Base-by-base conservation (phyloP, 768 basidiomycete genomes). In the Mycena rosella region DNA sequence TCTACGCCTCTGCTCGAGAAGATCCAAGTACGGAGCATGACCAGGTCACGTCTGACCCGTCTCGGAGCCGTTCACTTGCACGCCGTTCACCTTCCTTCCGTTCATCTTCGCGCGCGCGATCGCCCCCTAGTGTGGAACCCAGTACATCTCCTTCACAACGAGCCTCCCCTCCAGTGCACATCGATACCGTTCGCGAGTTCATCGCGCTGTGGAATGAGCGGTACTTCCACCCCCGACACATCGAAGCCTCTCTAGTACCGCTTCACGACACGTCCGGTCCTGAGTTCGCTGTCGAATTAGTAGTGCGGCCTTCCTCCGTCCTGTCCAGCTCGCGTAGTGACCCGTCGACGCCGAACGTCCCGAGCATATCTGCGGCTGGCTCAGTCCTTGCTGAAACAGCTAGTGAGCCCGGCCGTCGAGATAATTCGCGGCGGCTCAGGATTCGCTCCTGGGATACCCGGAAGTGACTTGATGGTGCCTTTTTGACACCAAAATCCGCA, bases 171-270 rank as follows among this genome's bases (percentile, higher is more conserved):
- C 42, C 48, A 8, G 30, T 22, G 3, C 45, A 56, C 7, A 59
- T 36, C n/a, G n/a, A n/a, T n/a, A n/a, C n/a, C n/a, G 70, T 71
- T 1, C 58, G 52, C 32, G 65, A 63, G 18, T 64, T 71, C 36
- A 36, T 71, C 40, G 45, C 27, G 13, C 58, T 71, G 30, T 71
- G 70, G 70, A 71, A 71, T 47, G 40, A 60, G 15, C 53, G 59
- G 3, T 71, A 71, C n/a, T 71, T 71, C 58, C 47, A 51, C 32
- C 62, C 65, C 9, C 49, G 70, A 34, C 51, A 65, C 45, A 20
- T 71, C 9, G 56, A 67, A 38, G 70, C 45, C 13, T 48, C 34
- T 14, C 17, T 71, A 38, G 70, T 57, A 24, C 70, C 17, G 15
- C 48, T 24, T 14, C 29, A 5, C 10, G 48, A 45, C 30, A 22